These are phyloP conservation scores for Penicillium psychrosexuale DNA, from an alignment of 2,329 filamentous ascomycete genomes.

Conservation along the genomic window DNA sequence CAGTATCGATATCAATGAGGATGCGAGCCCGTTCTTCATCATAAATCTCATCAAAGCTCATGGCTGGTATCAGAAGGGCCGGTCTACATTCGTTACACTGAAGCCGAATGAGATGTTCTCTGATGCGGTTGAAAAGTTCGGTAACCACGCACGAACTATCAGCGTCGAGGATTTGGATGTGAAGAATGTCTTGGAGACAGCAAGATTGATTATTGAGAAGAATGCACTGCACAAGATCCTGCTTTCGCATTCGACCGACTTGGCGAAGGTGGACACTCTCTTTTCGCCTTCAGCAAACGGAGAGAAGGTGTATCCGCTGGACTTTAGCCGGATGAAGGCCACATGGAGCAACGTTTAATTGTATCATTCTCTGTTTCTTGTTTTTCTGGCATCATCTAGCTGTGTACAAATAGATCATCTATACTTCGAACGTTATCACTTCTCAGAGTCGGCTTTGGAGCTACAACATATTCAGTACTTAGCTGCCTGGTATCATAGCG, in stretches of 20 bases:
- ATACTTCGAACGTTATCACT: neutral
- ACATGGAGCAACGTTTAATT: neutral
- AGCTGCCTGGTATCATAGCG: too few species aligned
- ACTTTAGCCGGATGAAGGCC: neutral
- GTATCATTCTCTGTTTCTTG: neutral
- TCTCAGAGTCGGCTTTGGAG: neutral
- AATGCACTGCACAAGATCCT: slow-evolving; percentile 73
- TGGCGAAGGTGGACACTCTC: slow-evolving; percentile 24
- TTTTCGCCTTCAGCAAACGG: slow-evolving; percentile 5
- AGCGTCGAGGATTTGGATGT: slow-evolving; percentile 82
- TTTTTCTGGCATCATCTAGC: slow-evolving; percentile 7
- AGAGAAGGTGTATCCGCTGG: slow-evolving; percentile 1
- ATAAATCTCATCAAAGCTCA: slow-evolving; percentile 68
- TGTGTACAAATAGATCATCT: slow-evolving; percentile 12
- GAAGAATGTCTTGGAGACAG: slow-evolving; percentile 85
- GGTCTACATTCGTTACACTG: slow-evolving; percentile 72
- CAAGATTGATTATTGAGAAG: slow-evolving; percentile 82
- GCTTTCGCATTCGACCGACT: slow-evolving; percentile 56
- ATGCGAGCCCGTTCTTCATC: slow-evolving; percentile 55
- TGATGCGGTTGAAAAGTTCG: slow-evolving; percentile 61
- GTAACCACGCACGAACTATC: slow-evolving; percentile 66
- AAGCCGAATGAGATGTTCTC: slow-evolving; percentile 61
- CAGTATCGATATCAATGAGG: slow-evolving; percentile 63
- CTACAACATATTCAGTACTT: neutral
- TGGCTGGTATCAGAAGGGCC: slow-evolving; percentile 66